Percentiles rank a stretch among this genome's conserved stretches.
Conservation (phyloP, 352 stramenopile genomes). For the Globisporangium nagaii region DNA sequence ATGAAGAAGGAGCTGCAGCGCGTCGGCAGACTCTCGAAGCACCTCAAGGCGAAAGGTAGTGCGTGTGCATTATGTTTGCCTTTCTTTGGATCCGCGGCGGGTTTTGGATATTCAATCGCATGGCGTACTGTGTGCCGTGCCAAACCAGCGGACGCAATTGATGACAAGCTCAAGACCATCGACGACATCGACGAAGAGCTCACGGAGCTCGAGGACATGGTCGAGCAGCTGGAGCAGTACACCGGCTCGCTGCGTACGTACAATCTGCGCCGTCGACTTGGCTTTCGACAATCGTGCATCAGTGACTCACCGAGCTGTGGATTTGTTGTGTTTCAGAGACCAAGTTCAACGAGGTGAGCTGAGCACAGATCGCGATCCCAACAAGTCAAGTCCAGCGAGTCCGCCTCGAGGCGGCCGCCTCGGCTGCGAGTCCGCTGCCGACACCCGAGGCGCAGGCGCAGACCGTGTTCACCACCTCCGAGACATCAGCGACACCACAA, state of each 20-base stretch:
- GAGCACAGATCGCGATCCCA: not conserved
- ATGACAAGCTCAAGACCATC: slow-evolving; percentile 75
- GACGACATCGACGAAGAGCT: slow-evolving; percentile 83
- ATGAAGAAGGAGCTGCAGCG: slow-evolving; percentile 58
- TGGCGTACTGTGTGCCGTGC: not conserved
- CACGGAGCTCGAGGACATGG: slow-evolving; percentile 83
- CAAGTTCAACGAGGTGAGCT: slow-evolving; percentile 69
- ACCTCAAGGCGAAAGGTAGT: slow-evolving; percentile 66
- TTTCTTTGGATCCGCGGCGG: not conserved
- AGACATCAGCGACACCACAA: too few relatives aligned
- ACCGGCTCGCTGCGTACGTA: slow-evolving; percentile 64
- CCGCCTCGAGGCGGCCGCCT: too few relatives aligned
- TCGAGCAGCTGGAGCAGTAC: slow-evolving; percentile 82
- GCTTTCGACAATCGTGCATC: not conserved
- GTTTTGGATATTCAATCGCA: not conserved
- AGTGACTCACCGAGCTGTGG: not conserved
- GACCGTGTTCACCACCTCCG: too few relatives aligned
- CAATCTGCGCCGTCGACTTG: too few relatives aligned
- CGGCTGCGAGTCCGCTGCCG: too few relatives aligned
- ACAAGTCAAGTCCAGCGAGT: not conserved
- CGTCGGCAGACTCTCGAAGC: slow-evolving; percentile 58
- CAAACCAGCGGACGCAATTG: slow-evolving; percentile 36
- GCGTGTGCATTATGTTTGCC: not conserved
- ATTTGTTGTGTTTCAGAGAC: slow-evolving; percentile 30
- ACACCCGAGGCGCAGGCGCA: too few relatives aligned